Evolutionary conservation across 2,329 filamentous ascomycete species (phyloP).

Genomic region (Fusarium sp.): DNA sequence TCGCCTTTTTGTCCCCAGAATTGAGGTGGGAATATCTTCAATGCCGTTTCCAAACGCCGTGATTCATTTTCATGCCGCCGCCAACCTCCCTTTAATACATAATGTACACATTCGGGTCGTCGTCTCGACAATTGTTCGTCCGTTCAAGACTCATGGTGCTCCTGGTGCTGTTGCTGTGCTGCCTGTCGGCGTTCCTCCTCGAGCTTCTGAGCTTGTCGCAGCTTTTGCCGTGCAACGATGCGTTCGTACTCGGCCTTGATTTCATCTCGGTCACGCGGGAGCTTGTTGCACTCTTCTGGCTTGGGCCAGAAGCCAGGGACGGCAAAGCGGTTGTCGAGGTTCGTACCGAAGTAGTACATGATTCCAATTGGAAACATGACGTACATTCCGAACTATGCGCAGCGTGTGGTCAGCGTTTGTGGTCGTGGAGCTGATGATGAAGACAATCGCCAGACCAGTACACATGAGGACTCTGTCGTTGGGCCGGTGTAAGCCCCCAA

Average conservation of each 20-base stretch:
- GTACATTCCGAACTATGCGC: slow-evolving; percentile 91
- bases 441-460: background rate
- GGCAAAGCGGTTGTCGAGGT: slow-evolving; percentile 92
- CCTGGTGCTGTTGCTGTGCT: slow-evolving; percentile 39
- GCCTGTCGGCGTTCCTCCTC: slow-evolving; percentile 54
- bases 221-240: slow-evolving; percentile 76
- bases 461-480: background rate
- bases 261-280: slow-evolving; percentile 85
- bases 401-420: slow-evolving; percentile 16
- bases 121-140: slow-evolving; percentile 7
- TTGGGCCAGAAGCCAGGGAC: slow-evolving; percentile 96
- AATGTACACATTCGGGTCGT: slow-evolving; percentile 41
- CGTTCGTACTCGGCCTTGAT: slow-evolving; percentile 86
- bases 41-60: slow-evolving; percentile 46
- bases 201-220: slow-evolving; percentile 75
- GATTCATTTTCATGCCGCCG: slow-evolving; percentile 36
- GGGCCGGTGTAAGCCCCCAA: background rate
- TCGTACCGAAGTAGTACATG: slow-evolving; percentile 99
- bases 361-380: slow-evolving; percentile 98
- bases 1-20: slow-evolving; percentile 28
- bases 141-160: slow-evolving; percentile 33
- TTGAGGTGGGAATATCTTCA: slow-evolving; percentile 36
- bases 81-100: slow-evolving; percentile 21
- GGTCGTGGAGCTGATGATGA: background rate
- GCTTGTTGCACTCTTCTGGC: slow-evolving; percentile 80